Percentiles rank a stretch among this genome's conserved stretches.
These are phyloP conservation scores for Iris macrosiphon DNA, from an alignment of 106 monocot genomes.

Conservation along the genomic window DNA sequence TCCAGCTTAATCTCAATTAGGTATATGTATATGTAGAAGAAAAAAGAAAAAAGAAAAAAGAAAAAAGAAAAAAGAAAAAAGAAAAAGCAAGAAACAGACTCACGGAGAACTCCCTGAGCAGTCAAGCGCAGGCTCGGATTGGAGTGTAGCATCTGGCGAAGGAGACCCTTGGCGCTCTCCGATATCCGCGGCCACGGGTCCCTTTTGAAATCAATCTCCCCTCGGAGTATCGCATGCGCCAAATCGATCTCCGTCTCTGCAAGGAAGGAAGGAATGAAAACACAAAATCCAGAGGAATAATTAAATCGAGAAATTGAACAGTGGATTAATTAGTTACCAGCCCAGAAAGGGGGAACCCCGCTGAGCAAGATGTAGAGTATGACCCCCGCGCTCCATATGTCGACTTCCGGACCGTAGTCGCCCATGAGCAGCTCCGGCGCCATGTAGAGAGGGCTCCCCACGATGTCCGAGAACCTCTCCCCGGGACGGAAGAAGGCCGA, in stretches of 20 bases:
- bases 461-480: conserved; percentile 5
- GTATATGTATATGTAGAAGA: no score
- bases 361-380: no score
- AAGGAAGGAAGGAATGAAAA: not conserved
- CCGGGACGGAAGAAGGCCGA: conserved; percentile 1
- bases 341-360: conserved; percentile 10
- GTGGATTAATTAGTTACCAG: not conserved
- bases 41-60: no score
- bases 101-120: conserved; percentile 1
- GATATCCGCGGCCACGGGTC: conserved; percentile 6
- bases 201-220: conserved; percentile 3
- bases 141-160: conserved; percentile 1
- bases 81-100: no score
- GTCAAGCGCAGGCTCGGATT: not conserved
- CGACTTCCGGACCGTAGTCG: no score
- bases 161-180: not conserved
- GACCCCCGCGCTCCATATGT: no score
- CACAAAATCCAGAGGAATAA: not conserved
- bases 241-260: conserved; percentile 3
- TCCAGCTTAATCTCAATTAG: no score
- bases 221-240: conserved; percentile 1
- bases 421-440: conserved; percentile 2
- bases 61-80: no score
- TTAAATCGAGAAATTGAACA: not conserved
- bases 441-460: conserved; percentile 5